A percentile compares a stretch with the other conserved stretches of the same genome.
Evolutionary conservation across 2,329 filamentous ascomycete species (phyloP).

Genomic region (Chalara sp.): DNA sequence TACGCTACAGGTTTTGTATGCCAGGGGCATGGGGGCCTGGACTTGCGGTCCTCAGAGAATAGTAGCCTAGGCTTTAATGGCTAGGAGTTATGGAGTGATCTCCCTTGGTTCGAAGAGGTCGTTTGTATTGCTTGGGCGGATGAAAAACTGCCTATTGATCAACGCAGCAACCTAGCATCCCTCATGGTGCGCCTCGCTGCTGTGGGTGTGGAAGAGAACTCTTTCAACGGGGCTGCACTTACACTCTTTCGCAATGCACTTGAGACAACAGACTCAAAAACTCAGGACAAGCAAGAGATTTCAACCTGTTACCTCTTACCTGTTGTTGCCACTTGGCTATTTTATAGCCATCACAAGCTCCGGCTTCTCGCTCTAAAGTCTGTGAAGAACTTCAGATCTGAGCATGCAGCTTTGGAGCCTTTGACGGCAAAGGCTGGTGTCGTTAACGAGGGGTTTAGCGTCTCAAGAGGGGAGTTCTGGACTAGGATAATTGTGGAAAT

Average conservation of each 20-base stretch:
- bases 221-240: background rate
- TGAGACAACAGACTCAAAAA: conserved; percentile 29
- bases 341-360: too few relatives aligned
- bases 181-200: background rate
- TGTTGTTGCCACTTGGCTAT: too few relatives aligned
- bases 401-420: too few relatives aligned
- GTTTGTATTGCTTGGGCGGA: background rate
- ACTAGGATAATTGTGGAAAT: too few relatives aligned
- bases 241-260: conserved; percentile 39
- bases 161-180: background rate
- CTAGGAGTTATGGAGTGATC: background rate
- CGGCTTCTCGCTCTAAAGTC: too few relatives aligned
- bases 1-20: background rate
- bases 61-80: background rate
- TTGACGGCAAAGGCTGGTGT: too few relatives aligned
- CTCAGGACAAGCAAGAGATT: too few relatives aligned
- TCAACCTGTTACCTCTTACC: too few relatives aligned
- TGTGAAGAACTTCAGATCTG: too few relatives aligned
- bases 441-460: too few relatives aligned
- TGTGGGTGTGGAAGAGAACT: background rate
- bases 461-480: too few relatives aligned
- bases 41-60: background rate
- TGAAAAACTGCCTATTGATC: background rate
- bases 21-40: background rate
- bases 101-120: background rate